These are phyloP conservation scores for Fusarium multiceps DNA, from an alignment of 2,329 filamentous ascomycete genomes.

Conservation along the genomic window DNA sequence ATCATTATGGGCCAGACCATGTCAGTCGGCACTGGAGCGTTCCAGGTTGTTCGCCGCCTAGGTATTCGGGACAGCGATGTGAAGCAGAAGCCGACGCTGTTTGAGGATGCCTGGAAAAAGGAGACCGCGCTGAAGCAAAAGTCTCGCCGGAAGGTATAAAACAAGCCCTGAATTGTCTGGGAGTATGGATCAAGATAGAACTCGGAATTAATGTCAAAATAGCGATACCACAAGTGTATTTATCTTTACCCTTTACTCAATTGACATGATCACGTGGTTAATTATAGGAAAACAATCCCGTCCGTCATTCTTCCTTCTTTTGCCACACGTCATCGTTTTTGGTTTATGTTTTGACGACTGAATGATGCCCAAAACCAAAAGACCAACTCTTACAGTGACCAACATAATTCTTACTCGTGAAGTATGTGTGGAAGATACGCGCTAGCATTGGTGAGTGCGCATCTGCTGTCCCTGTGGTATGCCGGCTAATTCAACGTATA, in stretches of 20 bases:
- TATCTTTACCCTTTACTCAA: background rate
- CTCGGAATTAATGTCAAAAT: constrained; percentile 9
- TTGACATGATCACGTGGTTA: background rate
- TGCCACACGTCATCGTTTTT: constrained; percentile 15
- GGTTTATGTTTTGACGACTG: background rate
- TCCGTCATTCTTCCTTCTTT: constrained; percentile 5
- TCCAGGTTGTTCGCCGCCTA: constrained; percentile 85
- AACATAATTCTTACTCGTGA: too few species aligned
- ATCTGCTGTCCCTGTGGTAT: background rate
- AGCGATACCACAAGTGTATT: constrained; percentile 25
- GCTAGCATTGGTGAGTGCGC: constrained; percentile 48
- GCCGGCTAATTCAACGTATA: constrained; percentile 50
- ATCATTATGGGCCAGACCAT: constrained; percentile 99
- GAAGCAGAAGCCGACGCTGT: constrained; percentile 69
- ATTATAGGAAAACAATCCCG: background rate
- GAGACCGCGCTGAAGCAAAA: constrained; percentile 42
- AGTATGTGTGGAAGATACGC: constrained; percentile 55
- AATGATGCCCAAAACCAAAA: constrained; percentile 1
- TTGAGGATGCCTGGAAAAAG: constrained; percentile 74
- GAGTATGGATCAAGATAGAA: background rate
- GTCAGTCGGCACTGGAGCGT: constrained; percentile 88
- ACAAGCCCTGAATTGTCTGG: background rate
- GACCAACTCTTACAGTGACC: background rate
- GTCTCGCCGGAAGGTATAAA: constrained; percentile 30
- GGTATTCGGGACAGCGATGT: constrained; percentile 72